These are phyloP conservation scores for Starmera caribaea DNA, from an alignment of 805 yeast genomes.

Conservation along the genomic window DNA sequence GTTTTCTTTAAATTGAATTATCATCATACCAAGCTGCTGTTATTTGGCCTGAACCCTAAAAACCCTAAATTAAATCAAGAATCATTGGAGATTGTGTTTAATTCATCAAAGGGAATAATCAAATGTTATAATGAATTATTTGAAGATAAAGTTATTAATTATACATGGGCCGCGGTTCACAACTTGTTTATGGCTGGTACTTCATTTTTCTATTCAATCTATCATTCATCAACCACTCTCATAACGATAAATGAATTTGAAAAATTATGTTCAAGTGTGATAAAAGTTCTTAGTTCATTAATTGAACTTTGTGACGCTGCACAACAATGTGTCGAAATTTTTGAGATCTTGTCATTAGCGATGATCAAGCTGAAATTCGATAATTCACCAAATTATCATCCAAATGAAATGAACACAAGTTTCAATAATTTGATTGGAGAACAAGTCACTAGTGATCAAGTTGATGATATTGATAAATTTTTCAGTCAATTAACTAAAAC, in stretches of 20 bases:
- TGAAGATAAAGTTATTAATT: conserved; percentile 53
- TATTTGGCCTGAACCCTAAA: conserved; percentile 74
- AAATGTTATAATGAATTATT: conserved; percentile 50
- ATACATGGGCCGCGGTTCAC: conserved; percentile 91
- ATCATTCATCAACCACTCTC: conserved; percentile 52
- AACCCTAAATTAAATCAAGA: conserved; percentile 41
- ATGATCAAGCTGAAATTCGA: conserved; percentile 47
- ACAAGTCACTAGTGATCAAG: neutral
- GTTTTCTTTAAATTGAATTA: conserved; percentile 69
- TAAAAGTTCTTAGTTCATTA: conserved; percentile 49
- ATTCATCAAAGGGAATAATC: conserved; percentile 60
- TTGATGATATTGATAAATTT: conserved; percentile 17
- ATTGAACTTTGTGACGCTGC: conserved; percentile 76
- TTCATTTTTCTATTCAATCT: conserved; percentile 68
- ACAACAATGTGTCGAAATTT: conserved; percentile 55
- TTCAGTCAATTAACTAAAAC: conserved; percentile 13
- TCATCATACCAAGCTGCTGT: conserved; percentile 59
- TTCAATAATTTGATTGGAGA: neutral
- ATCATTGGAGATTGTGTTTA: conserved; percentile 48
- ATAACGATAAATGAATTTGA: conserved; percentile 38
- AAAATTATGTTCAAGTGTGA: conserved; percentile 35
- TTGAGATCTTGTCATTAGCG: conserved; percentile 64
- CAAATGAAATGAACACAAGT: neutral
- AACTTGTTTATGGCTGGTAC: conserved; percentile 85
- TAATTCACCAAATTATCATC: conserved; percentile 2